phyloP scores from a whole-genome alignment of 2,329 filamentous ascomycete genomes.

The Apiospora pterosperma region DNA sequence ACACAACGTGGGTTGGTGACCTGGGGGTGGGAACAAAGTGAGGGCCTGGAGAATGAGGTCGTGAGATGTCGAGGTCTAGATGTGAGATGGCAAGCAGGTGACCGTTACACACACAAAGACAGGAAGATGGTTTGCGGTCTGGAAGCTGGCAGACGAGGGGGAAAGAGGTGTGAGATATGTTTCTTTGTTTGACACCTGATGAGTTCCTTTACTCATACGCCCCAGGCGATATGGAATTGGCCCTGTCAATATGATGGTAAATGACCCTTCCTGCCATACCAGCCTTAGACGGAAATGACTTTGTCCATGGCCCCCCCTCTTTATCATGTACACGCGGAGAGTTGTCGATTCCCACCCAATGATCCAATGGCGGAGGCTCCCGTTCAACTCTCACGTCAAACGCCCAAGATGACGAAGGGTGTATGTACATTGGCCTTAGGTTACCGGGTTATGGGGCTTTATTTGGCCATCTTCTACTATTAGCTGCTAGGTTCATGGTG shows the following conservation, averaged over 20 bases:
- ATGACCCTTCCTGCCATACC: background rate
- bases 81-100: background rate
- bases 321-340: background rate
- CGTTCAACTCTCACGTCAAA: background rate
- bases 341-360: background rate
- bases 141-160: background rate
- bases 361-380: background rate
- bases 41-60: background rate
- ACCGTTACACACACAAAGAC: background rate
- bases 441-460: background rate
- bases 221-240: background rate
- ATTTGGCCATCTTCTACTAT: background rate
- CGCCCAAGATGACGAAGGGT: background rate
- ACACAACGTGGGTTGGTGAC: background rate
- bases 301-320: background rate
- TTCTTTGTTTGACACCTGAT: background rate
- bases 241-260: background rate
- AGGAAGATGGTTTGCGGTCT: background rate
- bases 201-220: background rate
- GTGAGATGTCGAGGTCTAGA: background rate
- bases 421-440: background rate
- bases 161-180: background rate
- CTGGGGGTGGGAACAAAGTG: background rate
- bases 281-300: background rate
- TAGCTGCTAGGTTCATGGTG: background rate